Evolutionary conservation across 106 monocot species (phyloP), one percentile per base, ranked within the genome.

Genomic region (Alisma plantagoaquatica): DNA sequence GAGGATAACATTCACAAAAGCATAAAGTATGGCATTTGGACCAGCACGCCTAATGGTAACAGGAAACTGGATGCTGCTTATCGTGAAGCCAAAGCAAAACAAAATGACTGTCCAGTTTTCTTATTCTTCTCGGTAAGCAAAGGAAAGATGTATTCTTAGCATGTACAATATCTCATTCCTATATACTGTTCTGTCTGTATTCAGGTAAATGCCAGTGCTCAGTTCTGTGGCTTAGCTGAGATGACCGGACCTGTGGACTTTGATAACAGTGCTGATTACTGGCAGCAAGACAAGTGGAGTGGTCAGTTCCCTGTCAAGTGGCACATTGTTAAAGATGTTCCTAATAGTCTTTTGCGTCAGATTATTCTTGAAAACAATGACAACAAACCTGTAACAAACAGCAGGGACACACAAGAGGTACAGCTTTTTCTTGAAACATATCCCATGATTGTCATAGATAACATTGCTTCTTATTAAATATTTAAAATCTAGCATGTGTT

Each of bases 381-480:
- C 31, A 92, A 92, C 53, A 92, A 92, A 58, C 91, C 91, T 23
- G 91, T 92, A 31, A 85, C 85, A 24, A 92, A 92, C 63, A 92
- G 92, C 86, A 80, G 92, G 57, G 92, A 92, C 62, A 92, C 92
- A 11, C 92, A 92, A 56, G 92, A 92, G 92, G 92, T 92, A 60
- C 31, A 16, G 8, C 23, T 48, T 19, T 49, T n/a, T n/a, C n/a
- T n/a, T n/a, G n/a, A n/a, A n/a, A n/a, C n/a, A n/a, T n/a, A n/a
- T n/a, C n/a, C n/a, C n/a, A n/a, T n/a, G n/a, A n/a, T n/a, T n/a
- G n/a, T n/a, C n/a, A n/a, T n/a, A n/a, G n/a, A n/a, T n/a, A n/a
- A n/a, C n/a, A n/a, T n/a, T n/a, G n/a, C n/a, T n/a, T n/a, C n/a
- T n/a, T n/a, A n/a, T n/a, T n/a, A n/a, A n/a, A n/a, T n/a, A n/a